Conservation (phyloP, 805 yeast genomes). For the Tetrapisispora taiwanensis region DNA sequence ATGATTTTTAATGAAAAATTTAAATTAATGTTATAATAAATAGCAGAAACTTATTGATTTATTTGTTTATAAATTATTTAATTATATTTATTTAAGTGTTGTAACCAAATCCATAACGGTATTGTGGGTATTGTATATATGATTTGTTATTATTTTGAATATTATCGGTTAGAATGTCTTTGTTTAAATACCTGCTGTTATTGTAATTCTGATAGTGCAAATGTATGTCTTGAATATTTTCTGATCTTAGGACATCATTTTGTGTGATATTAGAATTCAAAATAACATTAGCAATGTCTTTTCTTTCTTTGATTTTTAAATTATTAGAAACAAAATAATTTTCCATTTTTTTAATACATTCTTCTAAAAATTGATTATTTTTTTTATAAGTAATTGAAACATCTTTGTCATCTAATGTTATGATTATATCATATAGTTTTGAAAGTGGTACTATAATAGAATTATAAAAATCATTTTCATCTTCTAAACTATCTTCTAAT, state of each 20-base stretch:
- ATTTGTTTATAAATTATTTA: not conserved
- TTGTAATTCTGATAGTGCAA: not conserved
- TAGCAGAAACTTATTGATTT: not conserved
- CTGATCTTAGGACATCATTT: not conserved
- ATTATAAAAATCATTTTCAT: conserved; percentile 12
- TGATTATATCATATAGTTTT: conserved; percentile 10
- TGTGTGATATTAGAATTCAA: not conserved
- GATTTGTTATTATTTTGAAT: not conserved
- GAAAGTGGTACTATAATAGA: conserved; percentile 11
- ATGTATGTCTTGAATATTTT: not conserved
- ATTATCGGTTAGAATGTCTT: not conserved
- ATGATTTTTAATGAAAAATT: conserved; percentile 20
- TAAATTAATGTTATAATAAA: conserved; percentile 14
- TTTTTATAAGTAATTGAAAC: conserved; percentile 12
- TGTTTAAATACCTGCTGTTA: not conserved
- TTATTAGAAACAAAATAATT: conserved; percentile 5
- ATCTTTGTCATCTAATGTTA: conserved; percentile 6
- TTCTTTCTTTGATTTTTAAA: conserved; percentile 6
- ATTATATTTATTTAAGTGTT: not conserved
- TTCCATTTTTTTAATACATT: conserved; percentile 7
- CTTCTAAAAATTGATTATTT: conserved; percentile 6
- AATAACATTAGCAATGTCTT: not conserved
- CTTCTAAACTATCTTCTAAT: conserved; percentile 5
- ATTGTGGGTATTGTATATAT: conserved; percentile 1
- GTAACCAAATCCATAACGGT: not conserved